phyloP scores from a whole-genome alignment of 2,329 filamentous ascomycete species.

The Xylariaceae sp. region DNA sequence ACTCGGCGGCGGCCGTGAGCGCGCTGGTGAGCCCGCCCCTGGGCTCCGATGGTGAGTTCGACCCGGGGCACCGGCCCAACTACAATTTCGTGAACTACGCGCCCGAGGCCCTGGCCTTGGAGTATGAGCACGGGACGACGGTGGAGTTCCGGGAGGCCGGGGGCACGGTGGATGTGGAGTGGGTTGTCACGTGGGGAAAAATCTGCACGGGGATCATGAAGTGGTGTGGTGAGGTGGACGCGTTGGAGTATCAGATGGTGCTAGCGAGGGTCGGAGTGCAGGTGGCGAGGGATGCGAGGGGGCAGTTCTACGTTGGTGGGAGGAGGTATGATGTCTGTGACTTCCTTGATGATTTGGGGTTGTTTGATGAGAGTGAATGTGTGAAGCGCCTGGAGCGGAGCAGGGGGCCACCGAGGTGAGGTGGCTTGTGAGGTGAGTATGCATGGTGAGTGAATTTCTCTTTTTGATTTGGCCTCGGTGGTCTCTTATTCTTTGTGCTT shows the following conservation, averaged over 20 bases:
- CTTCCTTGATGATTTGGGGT: slow-evolving; percentile 30
- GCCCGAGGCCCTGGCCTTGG: not conserved
- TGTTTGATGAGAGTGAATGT: slow-evolving; percentile 26
- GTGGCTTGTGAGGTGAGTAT: slow-evolving; percentile 1
- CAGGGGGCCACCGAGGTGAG: slow-evolving; percentile 14
- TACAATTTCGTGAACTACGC: slow-evolving; percentile 21
- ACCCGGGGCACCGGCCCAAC: slow-evolving; percentile 9
- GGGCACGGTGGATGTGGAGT: slow-evolving; percentile 30
- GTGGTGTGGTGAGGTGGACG: slow-evolving; percentile 10
- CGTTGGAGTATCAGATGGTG: slow-evolving; percentile 16
- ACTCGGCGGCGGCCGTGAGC: slow-evolving; percentile 19
- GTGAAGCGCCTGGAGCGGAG: slow-evolving; percentile 16
- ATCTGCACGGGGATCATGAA: slow-evolving; percentile 29
- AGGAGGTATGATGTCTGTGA: slow-evolving; percentile 31
- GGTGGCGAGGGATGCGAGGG: slow-evolving; percentile 10
- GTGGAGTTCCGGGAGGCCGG: slow-evolving; percentile 35
- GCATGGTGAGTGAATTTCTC: not conserved
- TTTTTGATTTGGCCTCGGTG: too few species aligned
- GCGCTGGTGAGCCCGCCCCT: slow-evolving; percentile 10
- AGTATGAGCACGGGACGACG: not conserved
- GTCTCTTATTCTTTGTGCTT: too few species aligned
- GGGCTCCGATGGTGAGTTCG: too few species aligned
- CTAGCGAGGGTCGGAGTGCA: slow-evolving; percentile 27
- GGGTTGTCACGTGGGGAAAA: slow-evolving; percentile 29
- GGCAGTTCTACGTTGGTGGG: slow-evolving; percentile 1